These are phyloP conservation scores for Aspergillus intermedius DNA, from an alignment of 2,329 filamentous ascomycete species.

Conservation along the genomic window DNA sequence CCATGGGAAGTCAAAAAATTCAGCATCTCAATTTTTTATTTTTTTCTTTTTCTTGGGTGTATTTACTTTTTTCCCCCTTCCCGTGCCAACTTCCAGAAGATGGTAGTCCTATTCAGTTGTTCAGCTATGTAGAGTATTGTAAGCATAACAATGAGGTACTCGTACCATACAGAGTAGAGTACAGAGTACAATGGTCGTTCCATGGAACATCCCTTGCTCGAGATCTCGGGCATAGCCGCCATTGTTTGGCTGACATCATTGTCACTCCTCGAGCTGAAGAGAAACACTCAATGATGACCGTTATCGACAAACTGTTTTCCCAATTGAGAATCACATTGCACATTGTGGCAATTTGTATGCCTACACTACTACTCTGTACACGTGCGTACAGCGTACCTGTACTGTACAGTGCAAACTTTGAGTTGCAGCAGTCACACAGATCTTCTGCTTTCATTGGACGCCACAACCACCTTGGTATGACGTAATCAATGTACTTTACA, in stretches of 20 bases:
- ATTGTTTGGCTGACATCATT: conserved; percentile 14
- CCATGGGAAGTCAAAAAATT: not conserved
- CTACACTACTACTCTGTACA: too few relatives aligned
- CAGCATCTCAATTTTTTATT: not conserved
- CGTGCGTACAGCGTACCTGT: too few relatives aligned
- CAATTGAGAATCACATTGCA: too few relatives aligned
- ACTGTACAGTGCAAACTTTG: too few relatives aligned
- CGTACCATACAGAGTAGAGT: not conserved
- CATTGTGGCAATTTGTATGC: too few relatives aligned
- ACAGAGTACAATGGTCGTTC: conserved; percentile 4
- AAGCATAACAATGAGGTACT: not conserved
- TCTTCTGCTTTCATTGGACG: too few relatives aligned
- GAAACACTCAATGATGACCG: too few relatives aligned
- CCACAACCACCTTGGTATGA: too few relatives aligned
- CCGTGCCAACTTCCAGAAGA: not conserved
- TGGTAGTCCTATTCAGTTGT: too few relatives aligned
- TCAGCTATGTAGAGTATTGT: not conserved
- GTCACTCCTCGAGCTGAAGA: not conserved
- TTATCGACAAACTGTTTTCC: too few relatives aligned
- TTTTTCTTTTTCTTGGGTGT: not conserved
- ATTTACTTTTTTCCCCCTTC: not conserved
- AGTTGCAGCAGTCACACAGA: too few relatives aligned
- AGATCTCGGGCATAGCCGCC: conserved; percentile 22
- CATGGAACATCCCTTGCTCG: conserved; percentile 18
- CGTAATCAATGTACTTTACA: too few relatives aligned